Percentiles rank a stretch among this genome's conserved stretches.
Evolutionary conservation across 169 alveolate genomes (phyloP).

Genomic region (Plasmodium billcollinsi): DNA sequence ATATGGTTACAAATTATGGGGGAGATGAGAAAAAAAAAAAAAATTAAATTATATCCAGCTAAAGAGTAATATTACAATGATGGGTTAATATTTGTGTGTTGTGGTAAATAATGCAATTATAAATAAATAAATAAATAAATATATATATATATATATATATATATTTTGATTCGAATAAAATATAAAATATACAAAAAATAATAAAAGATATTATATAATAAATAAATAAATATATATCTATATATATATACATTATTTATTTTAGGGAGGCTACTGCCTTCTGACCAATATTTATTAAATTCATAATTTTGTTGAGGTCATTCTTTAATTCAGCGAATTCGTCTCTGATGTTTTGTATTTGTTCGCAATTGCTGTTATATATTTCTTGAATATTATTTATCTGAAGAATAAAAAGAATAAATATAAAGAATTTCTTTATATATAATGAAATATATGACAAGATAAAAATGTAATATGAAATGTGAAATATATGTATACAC

Average conservation of each 20-base stretch:
- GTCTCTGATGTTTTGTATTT: conserved; percentile 35
- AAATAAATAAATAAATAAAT: neutral
- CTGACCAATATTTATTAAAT: conserved; percentile 37
- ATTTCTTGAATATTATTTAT: conserved; percentile 40
- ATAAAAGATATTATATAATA: neutral
- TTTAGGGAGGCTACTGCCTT: conserved; percentile 53
- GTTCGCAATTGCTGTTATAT: conserved; percentile 22
- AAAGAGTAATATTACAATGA: no score
- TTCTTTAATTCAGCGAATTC: conserved; percentile 24
- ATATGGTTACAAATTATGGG: neutral
- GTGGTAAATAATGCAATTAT: no score
- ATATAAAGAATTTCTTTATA: neutral
- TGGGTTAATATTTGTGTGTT: no score
- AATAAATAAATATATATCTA: neutral
- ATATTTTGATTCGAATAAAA: neutral
- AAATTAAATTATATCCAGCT: neutral
- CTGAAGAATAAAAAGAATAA: conserved; percentile 6
- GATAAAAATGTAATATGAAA: neutral
- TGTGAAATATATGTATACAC: neutral
- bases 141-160: neutral
- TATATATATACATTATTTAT: neutral
- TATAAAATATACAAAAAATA: neutral
- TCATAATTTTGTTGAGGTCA: conserved; percentile 52
- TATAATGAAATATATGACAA: neutral
- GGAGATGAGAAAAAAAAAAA: neutral